These are phyloP conservation scores for Porphyrellus cyaneotinctus DNA, from an alignment of 768 basidiomycete genomes.

Conservation along the genomic window DNA sequence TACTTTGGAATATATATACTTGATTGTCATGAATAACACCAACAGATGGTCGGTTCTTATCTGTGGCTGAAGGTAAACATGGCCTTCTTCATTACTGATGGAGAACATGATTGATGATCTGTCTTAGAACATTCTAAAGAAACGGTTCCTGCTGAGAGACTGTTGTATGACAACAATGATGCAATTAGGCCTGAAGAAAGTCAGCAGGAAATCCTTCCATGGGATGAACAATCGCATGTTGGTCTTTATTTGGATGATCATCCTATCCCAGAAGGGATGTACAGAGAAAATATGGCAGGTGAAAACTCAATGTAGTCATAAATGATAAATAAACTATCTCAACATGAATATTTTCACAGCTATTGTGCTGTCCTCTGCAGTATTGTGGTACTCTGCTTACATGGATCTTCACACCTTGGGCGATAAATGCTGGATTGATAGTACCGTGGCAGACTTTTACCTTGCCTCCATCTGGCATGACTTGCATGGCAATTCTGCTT, in stretches of 20 bases:
- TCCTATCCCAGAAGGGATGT: neutral
- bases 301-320: neutral
- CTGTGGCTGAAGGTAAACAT: too few species aligned
- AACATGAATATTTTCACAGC: neutral
- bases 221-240: neutral
- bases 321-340: neutral
- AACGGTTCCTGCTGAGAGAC: too few species aligned
- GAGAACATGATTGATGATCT: too few species aligned
- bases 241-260: too few species aligned
- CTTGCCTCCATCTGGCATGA: conserved; percentile 4
- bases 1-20: too few species aligned
- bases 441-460: conserved; percentile 1
- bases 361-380: neutral
- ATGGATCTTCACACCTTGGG: neutral
- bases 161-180: too few species aligned
- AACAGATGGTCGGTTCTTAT: too few species aligned
- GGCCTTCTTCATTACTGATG: too few species aligned
- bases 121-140: too few species aligned
- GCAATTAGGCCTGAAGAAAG: too few species aligned
- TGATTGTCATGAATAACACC: too few species aligned
- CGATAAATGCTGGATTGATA: neutral
- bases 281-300: neutral
- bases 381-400: conserved; percentile 5
- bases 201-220: too few species aligned
- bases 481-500: neutral